Conservation (phyloP, 2,329 filamentous ascomycete genomes). For the Cladosporium sp. region DNA sequence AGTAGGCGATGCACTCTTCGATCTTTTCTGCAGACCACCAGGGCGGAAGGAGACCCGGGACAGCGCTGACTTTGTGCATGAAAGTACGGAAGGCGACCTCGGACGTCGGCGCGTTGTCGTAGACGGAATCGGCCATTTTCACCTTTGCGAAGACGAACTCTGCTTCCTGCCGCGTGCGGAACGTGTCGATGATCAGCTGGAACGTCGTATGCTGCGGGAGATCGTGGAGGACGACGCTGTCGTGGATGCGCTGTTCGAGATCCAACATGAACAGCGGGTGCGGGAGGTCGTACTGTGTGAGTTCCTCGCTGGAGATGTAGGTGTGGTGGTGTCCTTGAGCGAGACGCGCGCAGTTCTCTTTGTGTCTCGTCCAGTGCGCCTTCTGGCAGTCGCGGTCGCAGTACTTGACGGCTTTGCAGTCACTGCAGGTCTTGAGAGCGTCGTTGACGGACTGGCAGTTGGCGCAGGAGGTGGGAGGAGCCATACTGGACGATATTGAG, state of each 20-base stretch:
- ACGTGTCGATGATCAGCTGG: constrained; percentile 22
- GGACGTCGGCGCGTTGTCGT: constrained; percentile 11
- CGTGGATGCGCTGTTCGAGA: constrained; percentile 17
- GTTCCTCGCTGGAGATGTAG: not conserved
- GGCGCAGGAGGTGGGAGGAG: not conserved
- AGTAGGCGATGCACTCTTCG: constrained; percentile 15
- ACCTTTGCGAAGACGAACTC: constrained; percentile 16
- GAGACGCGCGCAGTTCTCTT: constrained; percentile 25
- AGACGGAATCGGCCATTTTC: constrained; percentile 17
- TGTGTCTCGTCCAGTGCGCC: constrained; percentile 32
- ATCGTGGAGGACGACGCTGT: constrained; percentile 21
- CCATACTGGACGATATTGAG: too few species aligned
- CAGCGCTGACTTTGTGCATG: constrained; percentile 14
- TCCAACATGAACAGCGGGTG: too few species aligned
- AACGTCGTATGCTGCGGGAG: constrained; percentile 19
- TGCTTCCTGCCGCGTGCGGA: constrained; percentile 21
- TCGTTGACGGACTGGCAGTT: not conserved
- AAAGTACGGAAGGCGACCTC: constrained; percentile 15
- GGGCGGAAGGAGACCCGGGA: constrained; percentile 14
- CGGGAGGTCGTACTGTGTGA: too few species aligned
- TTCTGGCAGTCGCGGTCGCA: constrained; percentile 33
- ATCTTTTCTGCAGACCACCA: constrained; percentile 18
- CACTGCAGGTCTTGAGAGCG: constrained; percentile 25
- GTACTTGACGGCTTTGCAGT: constrained; percentile 30
- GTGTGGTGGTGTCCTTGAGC: not conserved